Evolutionary conservation across 495 filamentous ascomycete species (phyloP), one percentile per base, ranked within the genome.

Genomic region (Penicillium maclennaniae): DNA sequence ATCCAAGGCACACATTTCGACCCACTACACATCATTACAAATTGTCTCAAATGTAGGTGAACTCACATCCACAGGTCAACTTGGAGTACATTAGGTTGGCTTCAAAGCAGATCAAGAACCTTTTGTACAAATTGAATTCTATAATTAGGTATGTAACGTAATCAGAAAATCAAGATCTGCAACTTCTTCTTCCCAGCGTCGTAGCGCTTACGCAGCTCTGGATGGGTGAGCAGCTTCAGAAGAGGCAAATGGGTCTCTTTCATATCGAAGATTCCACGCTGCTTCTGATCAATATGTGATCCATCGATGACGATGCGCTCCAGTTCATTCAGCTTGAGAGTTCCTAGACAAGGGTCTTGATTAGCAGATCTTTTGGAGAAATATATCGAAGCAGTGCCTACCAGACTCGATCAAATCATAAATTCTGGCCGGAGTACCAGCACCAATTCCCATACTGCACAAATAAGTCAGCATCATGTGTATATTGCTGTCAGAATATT

Each of bases 231-330:
- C 53, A 91, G 76, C 54, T 80, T 75, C 31, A 88, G 73, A 21
- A 96, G 76, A 1, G 91, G 88, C 49, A 87, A 68, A 69, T 87
- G 85, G 3, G 87, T 90, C 48, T 98, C 93, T 59, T 85, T 87
- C 87, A 96, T 95, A 55, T 97, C 95, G 60, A 95, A 83, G 47
- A 97, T 84, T 6, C 88, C 87, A 42, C 91, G 79, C 72, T 95
- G 91, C 76, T 98, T 98, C 64, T 87, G 82, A 65, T 97, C 91
- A 55, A 96, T 84, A 60, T 92, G 83, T 2, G 91, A 96, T 34
- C 86, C 87, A 66, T 97, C 95, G 49, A 97, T 78, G 10, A 97
- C 81, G 38, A 98, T 83, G 51, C 87, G 80, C 67, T 91, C 77
- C 31, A 97, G 71, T 28, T 84, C 78, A 23, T 80, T 77, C 37